Percentiles rank a stretch among this genome's conserved stretches.
Conservation (phyloP, 2,329 filamentous ascomycete genomes). For the Chlorencoelia australis region DNA sequence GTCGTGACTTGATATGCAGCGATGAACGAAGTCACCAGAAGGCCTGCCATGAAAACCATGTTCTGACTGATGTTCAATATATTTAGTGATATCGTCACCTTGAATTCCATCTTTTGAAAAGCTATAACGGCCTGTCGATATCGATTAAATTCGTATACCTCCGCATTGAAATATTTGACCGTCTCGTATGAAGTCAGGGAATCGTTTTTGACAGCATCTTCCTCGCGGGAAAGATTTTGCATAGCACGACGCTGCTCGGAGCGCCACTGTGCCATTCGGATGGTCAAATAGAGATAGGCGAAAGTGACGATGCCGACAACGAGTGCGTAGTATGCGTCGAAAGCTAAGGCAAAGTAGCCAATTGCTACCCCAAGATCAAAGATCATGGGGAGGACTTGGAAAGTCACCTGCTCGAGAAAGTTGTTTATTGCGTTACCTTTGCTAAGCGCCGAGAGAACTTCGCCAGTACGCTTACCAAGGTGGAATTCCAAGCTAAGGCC, state of each 20-base stretch:
- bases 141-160: slow-evolving; percentile 65
- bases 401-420: slow-evolving; percentile 93
- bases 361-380: slow-evolving; percentile 82
- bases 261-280: slow-evolving; percentile 89
- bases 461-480: slow-evolving; percentile 89
- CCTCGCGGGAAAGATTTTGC: slow-evolving; percentile 89
- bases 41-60: slow-evolving; percentile 67
- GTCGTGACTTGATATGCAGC: slow-evolving; percentile 68
- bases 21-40: slow-evolving; percentile 62
- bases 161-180: slow-evolving; percentile 84
- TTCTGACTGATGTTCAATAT: slow-evolving; percentile 76
- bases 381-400: slow-evolving; percentile 90
- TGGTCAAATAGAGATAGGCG: slow-evolving; percentile 92
- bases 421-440: slow-evolving; percentile 95
- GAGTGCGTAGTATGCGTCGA: slow-evolving; percentile 83
- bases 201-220: slow-evolving; percentile 97
- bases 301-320: slow-evolving; percentile 87
- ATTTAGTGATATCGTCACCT: slow-evolving; percentile 66
- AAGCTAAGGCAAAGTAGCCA: slow-evolving; percentile 64
- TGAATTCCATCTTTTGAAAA: slow-evolving; percentile 66
- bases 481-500: slow-evolving; percentile 93
- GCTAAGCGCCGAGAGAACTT: slow-evolving; percentile 89
- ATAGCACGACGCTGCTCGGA: slow-evolving; percentile 86
- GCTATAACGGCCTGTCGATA: slow-evolving; percentile 60
- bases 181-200: slow-evolving; percentile 98